Percentiles rank a stretch among this genome's conserved stretches.
Conservation (phyloP, 2,329 filamentous ascomycete species). For the Madurella mycetomatis region DNA sequence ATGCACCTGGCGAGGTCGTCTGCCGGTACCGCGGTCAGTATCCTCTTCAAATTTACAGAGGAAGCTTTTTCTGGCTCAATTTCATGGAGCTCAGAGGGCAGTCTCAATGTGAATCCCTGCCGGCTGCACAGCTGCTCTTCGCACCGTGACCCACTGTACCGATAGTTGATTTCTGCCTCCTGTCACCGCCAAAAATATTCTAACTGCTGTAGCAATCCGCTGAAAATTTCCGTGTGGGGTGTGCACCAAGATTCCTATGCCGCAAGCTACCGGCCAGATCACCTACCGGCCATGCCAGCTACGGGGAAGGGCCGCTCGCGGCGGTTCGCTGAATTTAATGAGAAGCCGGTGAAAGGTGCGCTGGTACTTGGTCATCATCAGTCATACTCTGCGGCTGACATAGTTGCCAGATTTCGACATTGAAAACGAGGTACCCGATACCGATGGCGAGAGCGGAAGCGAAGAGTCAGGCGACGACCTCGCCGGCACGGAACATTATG, state of each 20-base stretch:
- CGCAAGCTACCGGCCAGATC: background rate
- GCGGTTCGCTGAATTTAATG: constrained; percentile 59
- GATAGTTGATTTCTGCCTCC: constrained; percentile 36
- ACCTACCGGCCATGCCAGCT: constrained; percentile 24
- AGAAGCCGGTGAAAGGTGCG: constrained; percentile 58
- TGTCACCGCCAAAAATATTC: constrained; percentile 52
- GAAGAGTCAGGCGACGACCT: constrained; percentile 30
- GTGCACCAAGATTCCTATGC: constrained; percentile 10
- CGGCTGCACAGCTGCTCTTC: background rate
- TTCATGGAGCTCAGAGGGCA: background rate
- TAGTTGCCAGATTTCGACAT: constrained; percentile 67
- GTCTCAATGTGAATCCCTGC: background rate
- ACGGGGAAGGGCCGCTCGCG: constrained; percentile 44
- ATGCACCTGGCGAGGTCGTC: too few species aligned
- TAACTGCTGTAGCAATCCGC: constrained; percentile 10
- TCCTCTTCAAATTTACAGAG: too few species aligned
- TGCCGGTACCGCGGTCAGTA: too few species aligned
- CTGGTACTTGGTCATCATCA: background rate
- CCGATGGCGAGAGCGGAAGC: constrained; percentile 47
- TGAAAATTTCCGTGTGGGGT: constrained; percentile 28
- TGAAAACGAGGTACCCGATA: constrained; percentile 60
- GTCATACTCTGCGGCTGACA: background rate
- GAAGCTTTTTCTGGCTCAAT: too few species aligned
- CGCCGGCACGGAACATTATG: constrained; percentile 75
- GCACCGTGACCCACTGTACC: constrained; percentile 8